Conservation (phyloP, 257 asterid genomes). For the Echium plantagineum region DNA sequence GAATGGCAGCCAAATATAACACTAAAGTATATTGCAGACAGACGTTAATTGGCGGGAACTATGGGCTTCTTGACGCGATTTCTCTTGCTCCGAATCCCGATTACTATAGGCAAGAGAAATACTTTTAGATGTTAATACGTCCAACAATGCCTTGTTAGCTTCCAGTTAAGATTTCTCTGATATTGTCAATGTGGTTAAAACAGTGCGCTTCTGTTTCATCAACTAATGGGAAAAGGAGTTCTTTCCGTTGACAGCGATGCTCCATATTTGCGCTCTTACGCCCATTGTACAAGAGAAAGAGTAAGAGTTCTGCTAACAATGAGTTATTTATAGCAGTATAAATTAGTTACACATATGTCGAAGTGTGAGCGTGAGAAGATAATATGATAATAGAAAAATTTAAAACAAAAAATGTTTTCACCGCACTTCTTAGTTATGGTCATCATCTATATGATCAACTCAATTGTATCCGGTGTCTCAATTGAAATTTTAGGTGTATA, state of each 20-base stretch:
- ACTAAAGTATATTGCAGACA: slow-evolving; percentile 86
- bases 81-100: slow-evolving; percentile 83
- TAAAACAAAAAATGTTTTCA: neutral
- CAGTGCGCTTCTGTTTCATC: slow-evolving; percentile 93
- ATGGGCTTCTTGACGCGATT: slow-evolving; percentile 60
- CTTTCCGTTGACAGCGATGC: slow-evolving; percentile 36
- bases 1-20: slow-evolving; percentile 75
- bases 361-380: no score
- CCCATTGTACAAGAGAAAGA: slow-evolving; percentile 72
- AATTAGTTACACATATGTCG: no score
- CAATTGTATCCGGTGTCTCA: no score
- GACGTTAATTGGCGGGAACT: slow-evolving; percentile 81
- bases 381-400: neutral
- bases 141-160: neutral
- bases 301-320: slow-evolving; percentile 33
- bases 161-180: neutral
- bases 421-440: neutral
- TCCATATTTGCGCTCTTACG: slow-evolving; percentile 62
- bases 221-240: slow-evolving; percentile 83
- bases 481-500: no score
- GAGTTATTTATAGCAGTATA: neutral
- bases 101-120: slow-evolving; percentile 59
- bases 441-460: neutral
- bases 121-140: neutral
- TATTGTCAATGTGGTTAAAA: slow-evolving; percentile 7